Conservation (phyloP, 768 basidiomycete species). For the Suillus hirtellus region DNA sequence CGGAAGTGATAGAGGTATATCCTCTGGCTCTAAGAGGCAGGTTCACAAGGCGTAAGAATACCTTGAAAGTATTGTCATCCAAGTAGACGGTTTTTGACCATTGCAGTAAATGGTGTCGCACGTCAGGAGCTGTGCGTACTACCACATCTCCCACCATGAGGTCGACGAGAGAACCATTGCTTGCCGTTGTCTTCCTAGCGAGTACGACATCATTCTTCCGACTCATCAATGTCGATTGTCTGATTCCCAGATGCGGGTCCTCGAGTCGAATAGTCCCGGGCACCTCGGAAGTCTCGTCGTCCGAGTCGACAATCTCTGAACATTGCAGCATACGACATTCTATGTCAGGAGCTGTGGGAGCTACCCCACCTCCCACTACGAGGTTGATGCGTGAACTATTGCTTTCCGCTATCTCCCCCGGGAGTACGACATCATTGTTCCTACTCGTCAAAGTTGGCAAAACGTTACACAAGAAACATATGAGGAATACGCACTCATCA, state of each 20-base stretch:
- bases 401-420: constrained; percentile 39
- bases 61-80: constrained; percentile 5
- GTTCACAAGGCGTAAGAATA: neutral
- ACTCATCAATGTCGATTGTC: neutral
- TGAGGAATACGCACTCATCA: neutral
- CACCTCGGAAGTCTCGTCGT: constrained; percentile 20
- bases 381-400: constrained; percentile 36
- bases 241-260: constrained; percentile 22
- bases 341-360: constrained; percentile 21
- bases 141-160: constrained; percentile 36
- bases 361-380: constrained; percentile 29
- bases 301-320: constrained; percentile 28
- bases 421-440: constrained; percentile 30
- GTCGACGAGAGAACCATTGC: constrained; percentile 36
- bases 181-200: constrained; percentile 40
- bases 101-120: constrained; percentile 32
- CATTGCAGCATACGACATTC: constrained; percentile 30
- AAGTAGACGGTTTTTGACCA: constrained; percentile 28
- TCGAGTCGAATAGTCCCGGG: constrained; percentile 28
- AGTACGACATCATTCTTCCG: constrained; percentile 29
- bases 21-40: neutral
- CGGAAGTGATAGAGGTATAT: neutral
- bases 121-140: constrained; percentile 20
- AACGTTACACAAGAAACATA: constrained; percentile 25
- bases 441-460: neutral